Evolutionary conservation across 106 monocot species (phyloP).

Genomic region (Allium fistulosum): DNA sequence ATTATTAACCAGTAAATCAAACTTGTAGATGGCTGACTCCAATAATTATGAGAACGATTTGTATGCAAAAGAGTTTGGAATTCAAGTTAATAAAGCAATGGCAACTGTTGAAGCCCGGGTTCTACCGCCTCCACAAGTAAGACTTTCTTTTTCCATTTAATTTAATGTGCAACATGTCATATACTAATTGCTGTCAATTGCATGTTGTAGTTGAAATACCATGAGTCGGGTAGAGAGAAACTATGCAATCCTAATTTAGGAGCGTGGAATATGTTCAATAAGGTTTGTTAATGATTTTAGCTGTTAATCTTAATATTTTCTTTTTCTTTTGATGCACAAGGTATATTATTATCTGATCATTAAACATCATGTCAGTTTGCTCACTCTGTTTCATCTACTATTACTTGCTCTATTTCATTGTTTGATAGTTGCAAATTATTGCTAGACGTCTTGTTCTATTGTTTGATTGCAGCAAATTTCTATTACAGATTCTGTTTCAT

Average conservation of each 20-base stretch:
- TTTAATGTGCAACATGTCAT: neutral
- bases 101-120: slow-evolving; percentile 39
- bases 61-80: slow-evolving; percentile 33
- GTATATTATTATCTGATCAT: neutral
- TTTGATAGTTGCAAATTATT: neutral
- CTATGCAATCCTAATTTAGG: slow-evolving; percentile 29
- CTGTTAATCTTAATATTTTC: neutral
- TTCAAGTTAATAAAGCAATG: slow-evolving; percentile 17
- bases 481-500: too few species aligned
- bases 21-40: slow-evolving; percentile 25
- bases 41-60: slow-evolving; percentile 45
- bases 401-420: neutral
- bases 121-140: slow-evolving; percentile 36
- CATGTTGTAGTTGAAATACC: slow-evolving; percentile 33
- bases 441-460: too few species aligned
- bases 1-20: neutral
- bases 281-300: slow-evolving; percentile 13
- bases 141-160: neutral
- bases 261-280: slow-evolving; percentile 51
- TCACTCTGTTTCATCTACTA: neutral
- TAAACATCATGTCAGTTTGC: neutral
- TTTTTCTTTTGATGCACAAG: neutral
- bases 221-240: slow-evolving; percentile 39
- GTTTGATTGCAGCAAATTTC: too few species aligned
- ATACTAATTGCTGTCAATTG: neutral